phyloP scores from a whole-genome alignment of 1,284 basidiomycete genomes.

The Papiliotrema nemorosa region DNA sequence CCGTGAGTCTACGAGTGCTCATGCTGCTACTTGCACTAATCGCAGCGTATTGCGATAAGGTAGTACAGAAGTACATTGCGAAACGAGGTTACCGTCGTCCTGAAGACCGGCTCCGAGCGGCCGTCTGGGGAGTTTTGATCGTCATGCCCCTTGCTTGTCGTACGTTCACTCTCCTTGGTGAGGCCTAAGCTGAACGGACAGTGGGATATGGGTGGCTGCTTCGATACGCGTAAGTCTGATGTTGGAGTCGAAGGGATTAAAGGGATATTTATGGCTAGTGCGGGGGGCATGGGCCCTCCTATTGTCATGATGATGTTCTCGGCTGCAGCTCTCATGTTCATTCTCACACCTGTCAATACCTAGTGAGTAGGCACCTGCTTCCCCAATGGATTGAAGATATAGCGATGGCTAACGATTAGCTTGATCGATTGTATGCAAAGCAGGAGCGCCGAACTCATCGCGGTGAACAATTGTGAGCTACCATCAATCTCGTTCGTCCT shows the following conservation, averaged over 20 bases:
- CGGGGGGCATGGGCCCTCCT: slow-evolving; percentile 43
- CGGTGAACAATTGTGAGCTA: slow-evolving; percentile 45
- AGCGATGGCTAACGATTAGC: slow-evolving; percentile 11
- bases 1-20: slow-evolving; percentile 23
- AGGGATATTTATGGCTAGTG: slow-evolving; percentile 14
- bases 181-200: not conserved
- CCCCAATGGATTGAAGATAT: too few relatives aligned
- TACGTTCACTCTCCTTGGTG: slow-evolving; percentile 3
- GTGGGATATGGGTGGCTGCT: slow-evolving; percentile 45
- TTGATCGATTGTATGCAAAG: slow-evolving; percentile 57
- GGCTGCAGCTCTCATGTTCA: slow-evolving; percentile 49
- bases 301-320: slow-evolving; percentile 46
- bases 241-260: slow-evolving; percentile 1
- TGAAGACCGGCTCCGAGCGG: slow-evolving; percentile 60
- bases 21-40: not conserved
- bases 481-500: not conserved
- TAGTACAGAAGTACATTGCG: slow-evolving; percentile 53
- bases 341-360: slow-evolving; percentile 56
- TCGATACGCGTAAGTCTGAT: slow-evolving; percentile 16
- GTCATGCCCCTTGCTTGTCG: slow-evolving; percentile 51
- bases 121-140: slow-evolving; percentile 53
- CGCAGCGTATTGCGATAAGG: slow-evolving; percentile 54
- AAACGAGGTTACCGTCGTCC: slow-evolving; percentile 55
- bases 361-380: slow-evolving; percentile 42
- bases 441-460: slow-evolving; percentile 56